Evolutionary conservation across 495 filamentous ascomycete genomes (phyloP).

Genomic region (Neurospora discreta): DNA sequence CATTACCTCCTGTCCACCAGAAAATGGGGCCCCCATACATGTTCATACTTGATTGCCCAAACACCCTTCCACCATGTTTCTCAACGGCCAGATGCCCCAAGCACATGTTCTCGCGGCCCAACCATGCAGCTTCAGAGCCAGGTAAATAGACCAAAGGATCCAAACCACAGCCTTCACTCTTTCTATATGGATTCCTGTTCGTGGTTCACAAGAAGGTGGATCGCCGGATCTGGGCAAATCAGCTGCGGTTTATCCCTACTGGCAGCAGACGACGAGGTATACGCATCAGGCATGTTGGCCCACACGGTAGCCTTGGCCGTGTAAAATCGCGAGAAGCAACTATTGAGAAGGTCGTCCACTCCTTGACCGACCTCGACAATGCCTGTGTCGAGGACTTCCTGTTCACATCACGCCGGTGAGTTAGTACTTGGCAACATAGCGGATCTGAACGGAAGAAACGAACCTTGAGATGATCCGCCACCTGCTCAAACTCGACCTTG

Average conservation of each 20-base stretch:
- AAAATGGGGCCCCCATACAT: not conserved
- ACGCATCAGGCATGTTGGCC: slow-evolving; percentile 32
- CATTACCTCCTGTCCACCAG: not conserved
- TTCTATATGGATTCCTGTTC: not conserved
- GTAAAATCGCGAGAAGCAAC: slow-evolving; percentile 29
- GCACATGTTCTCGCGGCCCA: not conserved
- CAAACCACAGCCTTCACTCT: not conserved
- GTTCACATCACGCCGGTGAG: not conserved
- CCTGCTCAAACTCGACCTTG: slow-evolving; percentile 31
- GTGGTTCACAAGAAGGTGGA: slow-evolving; percentile 4
- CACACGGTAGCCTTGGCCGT: slow-evolving; percentile 29
- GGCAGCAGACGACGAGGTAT: slow-evolving; percentile 8
- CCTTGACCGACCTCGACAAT: slow-evolving; percentile 26
- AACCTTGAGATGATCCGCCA: slow-evolving; percentile 35
- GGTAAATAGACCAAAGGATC: not conserved
- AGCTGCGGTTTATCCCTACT: slow-evolving; percentile 2
- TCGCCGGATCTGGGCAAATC: slow-evolving; percentile 9
- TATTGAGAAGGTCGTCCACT: slow-evolving; percentile 28
- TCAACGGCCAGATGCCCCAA: not conserved
- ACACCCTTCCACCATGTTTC: not conserved
- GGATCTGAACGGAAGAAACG: not conserved
- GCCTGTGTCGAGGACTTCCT: slow-evolving; percentile 33
- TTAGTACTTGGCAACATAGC: not conserved
- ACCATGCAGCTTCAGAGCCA: not conserved
- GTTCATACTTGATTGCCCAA: not conserved